Evolutionary conservation across 345 rosid genomes (phyloP).

Genomic region (Noccaea bulbosa): DNA sequence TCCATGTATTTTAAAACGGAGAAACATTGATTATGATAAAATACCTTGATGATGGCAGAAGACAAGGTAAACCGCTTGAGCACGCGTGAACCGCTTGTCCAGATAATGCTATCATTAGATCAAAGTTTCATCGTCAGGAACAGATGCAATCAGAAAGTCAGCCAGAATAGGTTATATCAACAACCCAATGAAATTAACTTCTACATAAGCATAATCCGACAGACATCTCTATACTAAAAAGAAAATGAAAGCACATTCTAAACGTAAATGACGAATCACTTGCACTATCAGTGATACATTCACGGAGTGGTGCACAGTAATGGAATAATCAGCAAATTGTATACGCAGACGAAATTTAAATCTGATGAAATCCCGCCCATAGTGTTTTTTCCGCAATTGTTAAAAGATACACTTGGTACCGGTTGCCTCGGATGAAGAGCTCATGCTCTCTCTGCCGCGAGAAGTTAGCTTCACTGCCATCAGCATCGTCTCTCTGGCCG

Average conservation of each 20-base stretch:
- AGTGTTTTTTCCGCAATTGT: neutral
- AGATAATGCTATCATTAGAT: constrained; percentile 55
- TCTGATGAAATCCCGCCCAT: neutral
- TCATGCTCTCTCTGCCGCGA: constrained; percentile 66
- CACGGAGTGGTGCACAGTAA: neutral
- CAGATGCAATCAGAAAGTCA: constrained; percentile 18
- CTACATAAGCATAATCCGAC: constrained; percentile 16
- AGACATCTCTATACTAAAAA: neutral
- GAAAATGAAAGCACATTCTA: neutral
- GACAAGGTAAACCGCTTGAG: constrained; percentile 73
- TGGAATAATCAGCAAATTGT: constrained; percentile 28
- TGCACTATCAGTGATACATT: constrained; percentile 1
- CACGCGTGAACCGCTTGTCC: constrained; percentile 72
- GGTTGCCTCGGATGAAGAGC: constrained; percentile 80
- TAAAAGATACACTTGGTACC: constrained; percentile 43
- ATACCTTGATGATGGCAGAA: constrained; percentile 65
- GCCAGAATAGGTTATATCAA: constrained; percentile 1
- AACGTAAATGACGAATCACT: neutral
- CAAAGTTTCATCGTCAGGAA: constrained; percentile 7
- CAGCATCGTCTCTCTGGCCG: constrained; percentile 50
- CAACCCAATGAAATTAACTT: constrained; percentile 21
- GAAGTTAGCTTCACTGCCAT: constrained; percentile 43
- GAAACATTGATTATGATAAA: constrained; percentile 4
- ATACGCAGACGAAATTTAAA: neutral
- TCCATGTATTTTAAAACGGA: constrained; percentile 1